Conservation (phyloP, 2,329 filamentous ascomycete species). For the Aphanocladium album region DNA sequence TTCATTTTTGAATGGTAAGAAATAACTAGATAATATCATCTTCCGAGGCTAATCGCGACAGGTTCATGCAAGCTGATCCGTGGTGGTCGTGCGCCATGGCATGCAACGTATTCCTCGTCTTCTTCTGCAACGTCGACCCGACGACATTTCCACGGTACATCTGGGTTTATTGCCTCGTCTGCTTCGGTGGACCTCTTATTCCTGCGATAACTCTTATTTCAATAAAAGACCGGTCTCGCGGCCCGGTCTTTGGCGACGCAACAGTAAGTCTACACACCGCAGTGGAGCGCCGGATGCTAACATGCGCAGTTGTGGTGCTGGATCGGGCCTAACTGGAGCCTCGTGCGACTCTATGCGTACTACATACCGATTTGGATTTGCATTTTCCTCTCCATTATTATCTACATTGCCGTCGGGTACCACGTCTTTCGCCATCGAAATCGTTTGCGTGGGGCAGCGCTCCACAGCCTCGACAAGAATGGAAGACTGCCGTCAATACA, state of each 20-base stretch:
- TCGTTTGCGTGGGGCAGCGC: conserved; percentile 42
- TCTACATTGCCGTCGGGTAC: conserved; percentile 53
- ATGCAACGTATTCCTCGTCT: conserved; percentile 69
- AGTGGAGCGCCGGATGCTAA: conserved; percentile 13
- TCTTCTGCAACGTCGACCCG: conserved; percentile 51
- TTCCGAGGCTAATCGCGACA: conserved; percentile 25
- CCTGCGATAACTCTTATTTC: conserved; percentile 63
- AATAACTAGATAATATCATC: neutral
- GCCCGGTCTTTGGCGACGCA: conserved; percentile 49
- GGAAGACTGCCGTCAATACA: conserved; percentile 20
- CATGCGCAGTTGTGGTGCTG: conserved; percentile 52
- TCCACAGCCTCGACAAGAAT: conserved; percentile 20
- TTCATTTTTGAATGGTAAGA: conserved; percentile 63
- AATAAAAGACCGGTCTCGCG: conserved; percentile 35
- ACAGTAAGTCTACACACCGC: conserved; percentile 39
- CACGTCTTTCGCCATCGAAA: conserved; percentile 56
- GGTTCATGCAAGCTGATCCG: conserved; percentile 72
- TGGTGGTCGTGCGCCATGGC: conserved; percentile 80
- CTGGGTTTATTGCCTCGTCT: conserved; percentile 63
- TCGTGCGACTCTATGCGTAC: conserved; percentile 54
- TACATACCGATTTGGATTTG: conserved; percentile 58
- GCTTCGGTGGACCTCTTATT: conserved; percentile 66
- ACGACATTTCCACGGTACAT: conserved; percentile 64
- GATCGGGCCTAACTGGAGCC: conserved; percentile 50
- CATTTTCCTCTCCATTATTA: conserved; percentile 47